A percentile compares a stretch with the other conserved stretches of the same genome.
Conservation (phyloP, 371 early-diverging fungal genomes). For the Syncephalis plumigaleata region DNA sequence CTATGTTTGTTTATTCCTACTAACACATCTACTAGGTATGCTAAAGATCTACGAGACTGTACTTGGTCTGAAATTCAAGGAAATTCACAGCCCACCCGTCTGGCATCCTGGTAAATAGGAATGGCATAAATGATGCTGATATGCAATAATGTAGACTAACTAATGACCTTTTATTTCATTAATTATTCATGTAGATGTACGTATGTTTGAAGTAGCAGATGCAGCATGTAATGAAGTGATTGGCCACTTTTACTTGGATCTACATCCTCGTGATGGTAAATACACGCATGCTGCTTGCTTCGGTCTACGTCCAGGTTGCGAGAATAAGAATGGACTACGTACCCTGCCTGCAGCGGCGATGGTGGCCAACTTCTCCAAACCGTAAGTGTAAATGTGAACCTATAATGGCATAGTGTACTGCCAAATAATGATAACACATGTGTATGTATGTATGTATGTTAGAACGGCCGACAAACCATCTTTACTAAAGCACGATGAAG, state of each 20-base stretch:
- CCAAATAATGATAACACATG: not conserved
- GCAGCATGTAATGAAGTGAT: slow-evolving; percentile 27
- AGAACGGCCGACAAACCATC: slow-evolving; percentile 50
- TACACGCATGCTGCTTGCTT: slow-evolving; percentile 64
- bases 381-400: slow-evolving; percentile 13
- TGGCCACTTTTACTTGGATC: slow-evolving; percentile 64
- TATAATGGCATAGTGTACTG: not conserved
- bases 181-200: too few relatives aligned
- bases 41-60: slow-evolving; percentile 50
- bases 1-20: not conserved
- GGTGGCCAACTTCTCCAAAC: slow-evolving; percentile 70
- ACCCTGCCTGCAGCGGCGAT: slow-evolving; percentile 59
- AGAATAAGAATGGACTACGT: slow-evolving; percentile 21
- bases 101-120: slow-evolving; percentile 67
- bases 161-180: not conserved
- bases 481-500: slow-evolving; percentile 67
- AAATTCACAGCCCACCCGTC: slow-evolving; percentile 33
- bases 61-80: slow-evolving; percentile 38
- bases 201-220: slow-evolving; percentile 3
- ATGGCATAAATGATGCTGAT: slow-evolving; percentile 13
- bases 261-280: slow-evolving; percentile 61
- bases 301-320: slow-evolving; percentile 42
- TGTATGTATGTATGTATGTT: too few relatives aligned
- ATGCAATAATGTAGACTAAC: not conserved
- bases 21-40: slow-evolving; percentile 20